phyloP scores from a whole-genome alignment of 2,329 filamentous ascomycete species.

The Claviceps sp. region DNA sequence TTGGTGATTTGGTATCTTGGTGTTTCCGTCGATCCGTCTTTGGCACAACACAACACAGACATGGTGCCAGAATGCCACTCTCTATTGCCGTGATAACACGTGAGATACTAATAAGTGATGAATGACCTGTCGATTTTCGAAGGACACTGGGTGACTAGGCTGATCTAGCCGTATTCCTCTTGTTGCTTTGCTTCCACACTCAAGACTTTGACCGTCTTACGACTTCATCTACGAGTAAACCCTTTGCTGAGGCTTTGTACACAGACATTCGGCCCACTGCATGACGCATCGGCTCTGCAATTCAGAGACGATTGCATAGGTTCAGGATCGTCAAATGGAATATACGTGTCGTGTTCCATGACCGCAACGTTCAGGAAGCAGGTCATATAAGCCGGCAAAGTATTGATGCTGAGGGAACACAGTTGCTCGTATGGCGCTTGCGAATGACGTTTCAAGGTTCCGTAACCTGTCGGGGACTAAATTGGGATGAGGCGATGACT shows the following conservation, averaged over 20 bases:
- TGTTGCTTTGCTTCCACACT: background rate
- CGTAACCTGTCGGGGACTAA: background rate
- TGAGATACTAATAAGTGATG: no score
- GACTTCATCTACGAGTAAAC: background rate
- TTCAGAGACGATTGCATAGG: background rate
- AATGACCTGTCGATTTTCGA: background rate
- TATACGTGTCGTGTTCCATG: background rate
- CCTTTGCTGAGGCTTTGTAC: background rate
- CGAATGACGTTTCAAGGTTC: background rate
- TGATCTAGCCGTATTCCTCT: background rate
- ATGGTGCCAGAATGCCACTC: no score
- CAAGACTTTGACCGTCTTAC: background rate
- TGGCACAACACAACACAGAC: no score
- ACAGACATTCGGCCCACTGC: background rate
- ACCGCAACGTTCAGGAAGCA: background rate
- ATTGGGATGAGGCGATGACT: background rate
- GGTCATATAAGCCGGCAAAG: background rate
- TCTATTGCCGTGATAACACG: no score
- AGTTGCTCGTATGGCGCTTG: conserved; percentile 1
- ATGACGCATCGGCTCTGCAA: background rate
- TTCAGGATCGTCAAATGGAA: background rate
- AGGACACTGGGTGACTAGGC: background rate
- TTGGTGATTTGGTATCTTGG: background rate
- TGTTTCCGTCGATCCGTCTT: background rate
- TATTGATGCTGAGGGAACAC: background rate